Base-by-base conservation (phyloP, 179 eudicot species). In the Silene vulgaris region DNA sequence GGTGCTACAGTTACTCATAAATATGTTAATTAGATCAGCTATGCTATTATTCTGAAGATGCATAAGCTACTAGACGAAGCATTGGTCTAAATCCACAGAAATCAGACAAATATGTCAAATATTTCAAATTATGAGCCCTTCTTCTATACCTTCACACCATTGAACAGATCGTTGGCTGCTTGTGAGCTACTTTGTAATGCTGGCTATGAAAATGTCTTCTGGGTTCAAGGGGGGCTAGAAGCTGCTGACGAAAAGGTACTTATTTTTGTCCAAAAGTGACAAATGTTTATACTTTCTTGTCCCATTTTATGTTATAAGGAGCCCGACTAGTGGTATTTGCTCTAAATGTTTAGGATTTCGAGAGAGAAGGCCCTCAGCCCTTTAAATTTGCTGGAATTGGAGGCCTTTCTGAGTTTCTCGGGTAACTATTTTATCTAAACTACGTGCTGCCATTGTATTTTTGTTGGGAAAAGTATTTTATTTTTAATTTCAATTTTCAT, bases 151-250 rank as follows among this genome's bases (percentile, higher is more conserved):
- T 30, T 62, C 74, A 60, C 35, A 61, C 17, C 48, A 45, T 73
- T 45, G 52, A 28, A 37, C 85, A 92, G 98, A 86, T 94, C 98
- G 73, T 85, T 94, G 74, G 98, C 98, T 60, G 98, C 98, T 59
- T 92, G 97, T 84, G 98, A 94, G 86, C 67, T 82, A 74, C 86
- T 94, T 76, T 81, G 88, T 54, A 92, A 90, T 82, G 89, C 95
- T 21, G 98, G 97, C 78, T 94, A 94, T 82, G 84, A 74, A 81
- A 90, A 92, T 77, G 81, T 94, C 29, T 90, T 92, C 78, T 94
- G 97, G 98, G 86, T 94, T 81, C 96, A 88, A 88, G 98, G 96
- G 50, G 98, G 98, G 17, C 84, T 94, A 65, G 98, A 94, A 82
- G 91, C 96, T 80, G 98, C 98, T 69, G 98, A 92, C 72, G 97